These are phyloP conservation scores for Geotrichum cucujoidarum DNA, from an alignment of 1,139 yeast genomes.

Conservation along the genomic window DNA sequence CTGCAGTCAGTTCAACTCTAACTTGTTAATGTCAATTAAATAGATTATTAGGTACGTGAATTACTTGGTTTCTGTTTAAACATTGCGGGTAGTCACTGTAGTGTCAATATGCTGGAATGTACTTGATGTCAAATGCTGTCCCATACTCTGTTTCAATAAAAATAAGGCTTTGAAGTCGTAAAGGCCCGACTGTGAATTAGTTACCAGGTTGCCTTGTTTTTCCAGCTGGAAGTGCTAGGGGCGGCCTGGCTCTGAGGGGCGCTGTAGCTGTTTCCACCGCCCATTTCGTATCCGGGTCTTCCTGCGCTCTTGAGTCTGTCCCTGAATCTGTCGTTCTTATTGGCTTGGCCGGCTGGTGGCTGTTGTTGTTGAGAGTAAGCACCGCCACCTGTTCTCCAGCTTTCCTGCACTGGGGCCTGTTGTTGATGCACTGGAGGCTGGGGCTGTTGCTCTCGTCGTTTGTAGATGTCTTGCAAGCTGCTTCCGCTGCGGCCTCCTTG, in stretches of 20 bases:
- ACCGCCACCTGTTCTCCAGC: too few relatives aligned
- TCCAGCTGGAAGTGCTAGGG: conserved; percentile 10
- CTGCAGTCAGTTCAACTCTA: too few relatives aligned
- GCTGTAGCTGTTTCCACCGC: background rate
- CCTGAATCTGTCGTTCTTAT: conserved; percentile 24
- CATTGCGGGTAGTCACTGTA: too few relatives aligned
- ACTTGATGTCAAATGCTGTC: too few relatives aligned
- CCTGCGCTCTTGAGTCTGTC: conserved; percentile 29
- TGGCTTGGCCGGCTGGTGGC: background rate
- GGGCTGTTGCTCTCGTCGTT: conserved; percentile 15
- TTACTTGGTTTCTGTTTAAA: too few relatives aligned
- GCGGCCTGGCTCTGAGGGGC: background rate
- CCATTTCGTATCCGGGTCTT: conserved; percentile 30
- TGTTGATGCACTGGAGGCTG: conserved; percentile 21
- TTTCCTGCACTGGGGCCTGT: conserved; percentile 11
- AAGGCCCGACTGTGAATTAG: too few relatives aligned
- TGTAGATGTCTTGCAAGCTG: conserved; percentile 31
- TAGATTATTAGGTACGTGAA: too few relatives aligned
- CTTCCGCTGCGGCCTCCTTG: background rate
- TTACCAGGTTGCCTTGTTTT: conserved; percentile 13
- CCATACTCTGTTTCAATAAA: too few relatives aligned
- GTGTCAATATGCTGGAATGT: too few relatives aligned
- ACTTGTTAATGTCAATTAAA: too few relatives aligned
- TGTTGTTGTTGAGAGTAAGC: background rate
- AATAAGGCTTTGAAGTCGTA: too few relatives aligned